These are phyloP conservation scores for Psilocybe cubensis DNA, from an alignment of 768 basidiomycete genomes.

Conservation along the genomic window DNA sequence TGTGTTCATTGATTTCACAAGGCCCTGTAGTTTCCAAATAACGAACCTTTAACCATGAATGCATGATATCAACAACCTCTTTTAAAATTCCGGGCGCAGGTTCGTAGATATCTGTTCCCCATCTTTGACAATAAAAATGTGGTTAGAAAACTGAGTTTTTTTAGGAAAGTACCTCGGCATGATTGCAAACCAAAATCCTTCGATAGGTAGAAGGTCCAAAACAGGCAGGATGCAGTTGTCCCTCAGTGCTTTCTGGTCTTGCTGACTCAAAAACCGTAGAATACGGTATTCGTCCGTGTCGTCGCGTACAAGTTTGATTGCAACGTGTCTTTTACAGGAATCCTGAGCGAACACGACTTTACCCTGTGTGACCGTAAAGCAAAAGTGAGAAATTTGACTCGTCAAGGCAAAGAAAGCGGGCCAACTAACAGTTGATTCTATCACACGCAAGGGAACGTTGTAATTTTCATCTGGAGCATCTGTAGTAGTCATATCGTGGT, in stretches of 20 bases:
- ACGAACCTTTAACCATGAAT: neutral
- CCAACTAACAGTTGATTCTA: neutral
- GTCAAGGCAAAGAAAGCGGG: constrained; percentile 15
- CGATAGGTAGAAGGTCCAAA: constrained; percentile 23
- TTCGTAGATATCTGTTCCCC: neutral
- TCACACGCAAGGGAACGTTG: neutral
- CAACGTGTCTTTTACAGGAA: constrained; percentile 21
- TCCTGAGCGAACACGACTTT: constrained; percentile 24
- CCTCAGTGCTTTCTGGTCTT: constrained; percentile 1
- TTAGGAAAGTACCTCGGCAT: constrained; percentile 27
- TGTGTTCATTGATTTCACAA: neutral
- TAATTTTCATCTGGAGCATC: neutral
- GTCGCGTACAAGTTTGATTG: constrained; percentile 24
- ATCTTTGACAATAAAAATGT: neutral
- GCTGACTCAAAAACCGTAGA: constrained; percentile 16
- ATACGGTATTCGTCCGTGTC: constrained; percentile 24
- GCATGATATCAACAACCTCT: neutral
- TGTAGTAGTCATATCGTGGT: neutral
- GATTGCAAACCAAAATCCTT: constrained; percentile 26
- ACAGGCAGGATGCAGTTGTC: constrained; percentile 23
- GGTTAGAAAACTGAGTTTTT: neutral
- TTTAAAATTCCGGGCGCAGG: neutral
- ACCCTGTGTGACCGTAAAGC: neutral
- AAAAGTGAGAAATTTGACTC: neutral
- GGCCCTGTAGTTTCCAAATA: neutral